Evolutionary conservation across 352 stramenopile species (phyloP).

Genomic region (Phytopythium chamaehyphon): DNA sequence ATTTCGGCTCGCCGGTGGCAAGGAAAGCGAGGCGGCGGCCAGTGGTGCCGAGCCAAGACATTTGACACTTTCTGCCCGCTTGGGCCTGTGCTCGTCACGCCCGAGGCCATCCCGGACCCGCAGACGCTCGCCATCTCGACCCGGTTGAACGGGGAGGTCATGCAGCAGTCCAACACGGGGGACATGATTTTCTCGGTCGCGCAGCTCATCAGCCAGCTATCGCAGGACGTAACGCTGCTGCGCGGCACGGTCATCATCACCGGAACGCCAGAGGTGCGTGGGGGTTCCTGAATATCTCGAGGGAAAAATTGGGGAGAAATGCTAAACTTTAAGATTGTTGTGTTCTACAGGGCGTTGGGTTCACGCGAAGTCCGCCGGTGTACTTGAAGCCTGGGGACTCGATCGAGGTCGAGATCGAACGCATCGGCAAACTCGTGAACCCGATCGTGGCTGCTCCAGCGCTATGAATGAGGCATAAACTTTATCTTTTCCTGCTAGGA

Average conservation of each 20-base stretch:
- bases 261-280: constrained; percentile 78
- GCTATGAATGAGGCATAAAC: too few species aligned
- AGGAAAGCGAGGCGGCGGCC: constrained; percentile 75
- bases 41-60: constrained; percentile 87
- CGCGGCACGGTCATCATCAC: constrained; percentile 88
- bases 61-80: constrained; percentile 92
- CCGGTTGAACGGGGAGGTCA: constrained; percentile 73
- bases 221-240: constrained; percentile 85
- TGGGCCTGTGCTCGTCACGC: constrained; percentile 79
- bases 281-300: neutral
- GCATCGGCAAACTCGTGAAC: constrained; percentile 88
- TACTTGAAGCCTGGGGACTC: constrained; percentile 86
- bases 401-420: constrained; percentile 89
- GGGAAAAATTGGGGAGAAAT: neutral
- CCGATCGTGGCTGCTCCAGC: constrained; percentile 66
- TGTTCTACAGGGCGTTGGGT: constrained; percentile 70
- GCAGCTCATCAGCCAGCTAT: constrained; percentile 87
- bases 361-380: constrained; percentile 80
- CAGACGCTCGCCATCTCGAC: constrained; percentile 76
- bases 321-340: neutral
- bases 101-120: constrained; percentile 67
- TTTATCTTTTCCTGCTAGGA: too few species aligned
- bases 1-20: constrained; percentile 89
- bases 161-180: constrained; percentile 85
- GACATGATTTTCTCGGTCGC: constrained; percentile 92